These are phyloP conservation scores for Berberis thunbergii DNA, from an alignment of 164 flowering plant species.

Conservation along the genomic window DNA sequence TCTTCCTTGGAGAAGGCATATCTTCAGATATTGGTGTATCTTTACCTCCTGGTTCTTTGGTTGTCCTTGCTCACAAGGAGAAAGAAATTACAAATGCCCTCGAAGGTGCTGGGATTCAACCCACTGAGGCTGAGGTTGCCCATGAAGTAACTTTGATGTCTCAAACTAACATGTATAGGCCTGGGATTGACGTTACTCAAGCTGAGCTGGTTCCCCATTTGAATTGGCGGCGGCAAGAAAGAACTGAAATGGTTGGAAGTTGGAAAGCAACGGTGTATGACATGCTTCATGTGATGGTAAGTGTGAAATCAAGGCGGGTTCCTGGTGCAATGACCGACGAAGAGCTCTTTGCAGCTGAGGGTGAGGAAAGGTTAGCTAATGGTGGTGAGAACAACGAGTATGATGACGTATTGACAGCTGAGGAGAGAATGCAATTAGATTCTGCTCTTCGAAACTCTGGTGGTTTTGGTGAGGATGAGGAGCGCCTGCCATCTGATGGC, in stretches of 20 bases:
- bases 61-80: slow-evolving; percentile 95
- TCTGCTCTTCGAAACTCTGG: slow-evolving; percentile 75
- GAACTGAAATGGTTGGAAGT: slow-evolving; percentile 83
- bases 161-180: slow-evolving; percentile 99
- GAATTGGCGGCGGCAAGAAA: slow-evolving; percentile 96
- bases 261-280: slow-evolving; percentile 97
- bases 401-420: slow-evolving; percentile 82
- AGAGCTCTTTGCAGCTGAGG: slow-evolving; percentile 86
- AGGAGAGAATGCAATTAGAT: slow-evolving; percentile 82
- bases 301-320: slow-evolving; percentile 94
- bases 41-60: slow-evolving; percentile 72
- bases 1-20: slow-evolving; percentile 90
- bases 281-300: slow-evolving; percentile 97
- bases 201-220: slow-evolving; percentile 91
- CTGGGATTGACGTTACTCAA: slow-evolving; percentile 98
- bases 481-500: slow-evolving; percentile 29
- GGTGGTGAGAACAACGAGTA: slow-evolving; percentile 51
- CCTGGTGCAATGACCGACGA: slow-evolving; percentile 99
- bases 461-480: slow-evolving; percentile 57
- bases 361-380: slow-evolving; percentile 56
- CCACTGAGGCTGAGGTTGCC: slow-evolving; percentile 93
- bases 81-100: slow-evolving; percentile 92
- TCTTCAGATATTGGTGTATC: slow-evolving; percentile 54
- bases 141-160: slow-evolving; percentile 97
- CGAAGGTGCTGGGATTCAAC: slow-evolving; percentile 91